Base-by-base conservation (phyloP, 2,329 filamentous ascomycete genomes). In the Pseudopithomyces chartarum region DNA sequence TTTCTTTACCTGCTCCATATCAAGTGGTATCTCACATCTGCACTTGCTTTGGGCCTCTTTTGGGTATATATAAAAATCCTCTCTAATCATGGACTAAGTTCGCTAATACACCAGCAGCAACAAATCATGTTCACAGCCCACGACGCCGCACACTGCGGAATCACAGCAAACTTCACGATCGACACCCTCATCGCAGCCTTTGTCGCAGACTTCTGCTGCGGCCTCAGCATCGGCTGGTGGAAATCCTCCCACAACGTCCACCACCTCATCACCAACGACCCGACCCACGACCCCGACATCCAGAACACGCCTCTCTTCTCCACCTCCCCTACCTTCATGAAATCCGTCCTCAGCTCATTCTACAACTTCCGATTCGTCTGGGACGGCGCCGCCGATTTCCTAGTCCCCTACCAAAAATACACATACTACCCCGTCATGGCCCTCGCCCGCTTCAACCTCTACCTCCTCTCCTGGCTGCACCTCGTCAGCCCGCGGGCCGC, bases 391-490 rank as follows among this genome's bases (percentile, higher is more conserved):
- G 90, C 91, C 19, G 88, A 87, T 69, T 74, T 90, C 59, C 74
- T 91, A 13, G 78, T 96, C 47, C 84, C 82, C n/a, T 83, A 90
- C 58, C 92, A 97, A 74, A 83, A 90, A 57, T 93, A 90, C 75
- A 84, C 90, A 0, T 97, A 96, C 77, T 96, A 96, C 73, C 85
- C 90, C 2, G 81, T 97, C 62, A 86, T 97, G 66, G 81, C 86
- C 34, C 84, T 97, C 59, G 93, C 90, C 6, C 87, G 92, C 36
- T 93, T 97, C 81, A 97, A 97, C 72, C 84, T 97, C 15, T 96
- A 96, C 74, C 79, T 85, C 11, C 83, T 95, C 15, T 93, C 90
- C 13, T 96, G 90, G 89, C 84, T 88, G 61, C 91, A 90, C 72
- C 83, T 96, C 1, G 76, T 93, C 55, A 80, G 84, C 12, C 86